Evolutionary conservation across 2,329 filamentous ascomycete species (phyloP), one percentile per base, ranked within the genome.

Genomic region (Talaromyces piceae): DNA sequence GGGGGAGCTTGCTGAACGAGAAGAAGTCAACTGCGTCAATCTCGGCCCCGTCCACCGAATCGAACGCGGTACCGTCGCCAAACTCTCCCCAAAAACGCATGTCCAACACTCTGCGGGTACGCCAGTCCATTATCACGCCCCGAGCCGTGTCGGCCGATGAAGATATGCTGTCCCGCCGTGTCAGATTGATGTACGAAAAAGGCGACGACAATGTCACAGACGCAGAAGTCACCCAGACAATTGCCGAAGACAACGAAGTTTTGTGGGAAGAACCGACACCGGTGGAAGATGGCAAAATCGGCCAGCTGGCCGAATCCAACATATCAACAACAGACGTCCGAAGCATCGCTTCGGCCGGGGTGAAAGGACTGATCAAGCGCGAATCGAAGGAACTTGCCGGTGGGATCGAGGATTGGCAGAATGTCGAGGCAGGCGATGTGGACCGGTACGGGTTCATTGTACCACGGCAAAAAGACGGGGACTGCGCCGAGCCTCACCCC

Each of bases 401-500:
- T 6, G 82, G 82, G 2, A 75, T 83, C 45, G 82, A 85, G 56
- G 81, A 84, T 57, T 85, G 81, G 81, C 73, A 79, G 54, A 75
- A 84, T 62, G 67, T 85, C 9, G 71, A 77, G 16, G 77, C 73
- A 5, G 76, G 70, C 12, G 76, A 83, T 55, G 80, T 84, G 3
- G 82, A 85, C 63, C 73, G 82, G 53, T 85, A 84, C 61, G 82
- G 82, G 8, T 85, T 85, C 66, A 84, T 85, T 54, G 63, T 76
- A 12, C 71, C 73, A 63, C 58, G 56, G 26, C 26, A 41, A 20
- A 54, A 51, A 45, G 28, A 52, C 7, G 45, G 49, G 8, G 49
- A 50, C 8, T 55, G 58, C 16, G 61, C 61, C 8, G 67, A 69
- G 7, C 70, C 65, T 25, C 67, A 68, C 51, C 66, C 67, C 4